phyloP scores from a whole-genome alignment of 345 rosid genomes.

The Syzygium aqueum region DNA sequence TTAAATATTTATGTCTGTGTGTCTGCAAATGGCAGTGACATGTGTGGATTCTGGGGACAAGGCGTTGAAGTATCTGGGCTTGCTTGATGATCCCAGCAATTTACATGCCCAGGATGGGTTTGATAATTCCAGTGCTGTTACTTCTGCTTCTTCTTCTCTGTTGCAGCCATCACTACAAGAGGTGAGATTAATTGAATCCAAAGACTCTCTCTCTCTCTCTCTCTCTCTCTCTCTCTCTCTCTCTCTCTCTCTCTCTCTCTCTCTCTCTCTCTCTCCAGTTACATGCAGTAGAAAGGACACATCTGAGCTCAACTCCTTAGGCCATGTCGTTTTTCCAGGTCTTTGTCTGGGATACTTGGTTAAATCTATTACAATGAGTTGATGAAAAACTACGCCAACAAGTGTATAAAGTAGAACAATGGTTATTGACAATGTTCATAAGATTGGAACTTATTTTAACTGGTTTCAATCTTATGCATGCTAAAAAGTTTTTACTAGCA shows the following conservation, averaged over 20 bases:
- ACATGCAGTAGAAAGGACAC: neutral
- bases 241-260: neutral
- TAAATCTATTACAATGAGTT: neutral
- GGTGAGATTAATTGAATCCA: neutral
- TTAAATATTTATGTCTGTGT: neutral
- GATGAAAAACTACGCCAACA: neutral
- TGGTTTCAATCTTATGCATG: neutral
- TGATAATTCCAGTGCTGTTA: neutral
- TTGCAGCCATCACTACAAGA: neutral
- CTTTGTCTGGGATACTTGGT: neutral
- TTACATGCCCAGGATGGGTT: neutral
- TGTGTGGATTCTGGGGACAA: conserved; percentile 45
- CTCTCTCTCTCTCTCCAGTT: neutral
- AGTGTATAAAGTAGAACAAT: neutral
- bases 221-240: neutral
- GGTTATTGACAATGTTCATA: neutral
- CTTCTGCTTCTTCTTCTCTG: neutral
- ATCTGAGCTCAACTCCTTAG: neutral
- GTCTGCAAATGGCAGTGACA: conserved; percentile 25
- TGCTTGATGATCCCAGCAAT: conserved; percentile 13
- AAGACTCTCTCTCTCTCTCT: neutral
- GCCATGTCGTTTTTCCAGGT: neutral
- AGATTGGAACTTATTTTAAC: neutral
- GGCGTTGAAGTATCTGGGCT: conserved; percentile 50
- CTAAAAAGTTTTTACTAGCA: neutral